Evolutionary conservation across 2,329 filamentous ascomycete species (phyloP), one percentile per base, ranked within the genome.

Genomic region (Pochonia chlamydosporia): DNA sequence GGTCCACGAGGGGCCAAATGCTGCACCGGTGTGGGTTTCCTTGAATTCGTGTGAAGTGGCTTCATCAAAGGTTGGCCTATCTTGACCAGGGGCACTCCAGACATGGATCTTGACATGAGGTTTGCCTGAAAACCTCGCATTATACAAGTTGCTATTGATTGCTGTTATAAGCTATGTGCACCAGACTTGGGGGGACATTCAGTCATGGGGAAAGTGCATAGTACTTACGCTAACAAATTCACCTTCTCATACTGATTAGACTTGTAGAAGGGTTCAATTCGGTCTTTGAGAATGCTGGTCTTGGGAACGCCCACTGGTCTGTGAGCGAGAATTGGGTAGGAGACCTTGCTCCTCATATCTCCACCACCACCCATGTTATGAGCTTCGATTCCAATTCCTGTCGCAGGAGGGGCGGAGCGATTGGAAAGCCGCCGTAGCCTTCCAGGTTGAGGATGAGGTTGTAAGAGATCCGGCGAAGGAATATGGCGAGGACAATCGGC

Each of bases 1-100:
- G 2, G 90, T 87, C 93, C 93, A 99, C 30, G 90, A 93, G 2
- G 93, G 93, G 0, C 93, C 93, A 57, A 97, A 97, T 6, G 75
- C 81, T 49, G 85, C 77, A 49, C 92, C 91, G 46, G 90, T 82
- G 16, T 79, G 72, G 8, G 91, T 87, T 42, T 84, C 77, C 44
- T 77, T 79, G 71, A 92, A 99, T 6, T 84, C 71, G 56, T 95
- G 83, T 41, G 72, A 73, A n/a, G 76, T 72, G 5, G 91, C 92
- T 47, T 96, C 89, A 53, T 91, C 71, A 70, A 99, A 99, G 3
- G 85, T 84, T 2, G 93, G 93, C 14, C 93, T 82, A 23, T 82
- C 76, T 43, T 88, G 82, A 58, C 84, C 74, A 2, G 91, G 91
- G 13, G 89, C 89, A 48, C 87, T 84, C 80, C 91, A 96, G 49